Conservation (phyloP, 2,329 filamentous ascomycete genomes). For the Colletotrichum lupini region DNA sequence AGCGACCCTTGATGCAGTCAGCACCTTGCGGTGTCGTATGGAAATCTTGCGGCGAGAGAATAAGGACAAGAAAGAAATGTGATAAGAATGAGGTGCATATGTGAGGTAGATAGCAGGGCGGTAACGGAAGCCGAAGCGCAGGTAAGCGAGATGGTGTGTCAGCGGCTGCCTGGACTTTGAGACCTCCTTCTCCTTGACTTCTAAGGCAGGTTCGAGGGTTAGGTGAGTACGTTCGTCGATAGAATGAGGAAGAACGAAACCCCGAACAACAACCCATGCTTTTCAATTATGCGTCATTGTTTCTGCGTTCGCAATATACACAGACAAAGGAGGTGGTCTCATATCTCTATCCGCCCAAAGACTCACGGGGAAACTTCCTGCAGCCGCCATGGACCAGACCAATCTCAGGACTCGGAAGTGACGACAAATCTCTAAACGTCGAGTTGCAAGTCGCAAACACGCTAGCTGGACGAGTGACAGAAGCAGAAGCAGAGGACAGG, state of each 20-base stretch:
- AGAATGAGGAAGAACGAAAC: not conserved
- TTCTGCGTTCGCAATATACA: not conserved
- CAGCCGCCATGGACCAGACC: not conserved
- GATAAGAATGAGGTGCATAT: not conserved
- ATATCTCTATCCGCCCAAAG: too few species aligned
- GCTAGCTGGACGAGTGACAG: not conserved
- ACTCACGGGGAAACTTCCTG: not conserved
- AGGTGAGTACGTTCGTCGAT: constrained; percentile 1
- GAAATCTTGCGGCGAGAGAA: not conserved
- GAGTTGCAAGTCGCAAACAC: not conserved
- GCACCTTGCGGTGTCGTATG: not conserved
- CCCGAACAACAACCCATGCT: not conserved
- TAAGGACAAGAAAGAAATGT: not conserved
- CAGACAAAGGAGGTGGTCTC: too few species aligned
- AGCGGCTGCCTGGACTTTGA: constrained; percentile 24
- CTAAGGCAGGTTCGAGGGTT: constrained; percentile 15
- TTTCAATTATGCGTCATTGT: not conserved
- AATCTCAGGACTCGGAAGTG: not conserved
- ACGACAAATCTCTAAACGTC: not conserved
- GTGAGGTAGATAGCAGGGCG: not conserved
- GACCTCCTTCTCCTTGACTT: not conserved
- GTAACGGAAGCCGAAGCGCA: not conserved
- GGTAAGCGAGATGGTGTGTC: constrained; percentile 25
- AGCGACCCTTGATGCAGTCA: not conserved
- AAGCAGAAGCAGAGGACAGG: not conserved